Base-by-base conservation (phyloP, 352 stramenopile species). In the Peronospora destructor region DNA sequence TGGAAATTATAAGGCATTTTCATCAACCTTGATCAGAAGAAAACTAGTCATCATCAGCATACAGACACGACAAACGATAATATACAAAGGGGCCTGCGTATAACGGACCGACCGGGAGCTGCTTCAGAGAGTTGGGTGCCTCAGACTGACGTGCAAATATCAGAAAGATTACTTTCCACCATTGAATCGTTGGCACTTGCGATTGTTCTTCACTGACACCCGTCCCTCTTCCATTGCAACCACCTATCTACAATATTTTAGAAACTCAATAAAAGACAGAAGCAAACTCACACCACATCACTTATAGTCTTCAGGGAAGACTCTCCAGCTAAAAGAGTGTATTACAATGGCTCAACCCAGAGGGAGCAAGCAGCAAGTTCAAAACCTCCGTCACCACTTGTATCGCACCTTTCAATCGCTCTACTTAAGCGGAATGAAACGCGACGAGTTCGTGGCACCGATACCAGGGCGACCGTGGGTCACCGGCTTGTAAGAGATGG, bases 381-480 rank as follows among this genome's bases (percentile, higher is more conserved):
- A 36, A 14, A 36, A 4, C 17, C 12, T 14, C 12, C 5, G 30
- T 36, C 10, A 16, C 30, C 11, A 14, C 21, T 48, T 53, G 40
- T 42, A 56, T 13, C 50, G 28, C 38, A 54, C 52, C 44, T 53
- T 39, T 61, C 46, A 48, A 39, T 14, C 19, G 16, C 42, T 52
- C 89, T 97, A 98, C 73, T 99, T 98, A 71, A 99, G 95, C 66
- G 97, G 97, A 74, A 99, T 99, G 87, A 99, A 99, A 74, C 96
- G 91, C 51, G 87, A 94, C 73, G 91, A 90, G 77, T 98, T 96
- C 47, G 95, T 98, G 43, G 95, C 95, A 52, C 94, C 97, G 61
- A 99, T 98, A 95, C 96, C 96, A 61, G 96, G 96, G 78, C 96
- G 94, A 82, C 96, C 95, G 84, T 99, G 95, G 67, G 93, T 88